Conservation (phyloP, 2,329 filamentous ascomycete genomes). For the Emmonsiellopsis sp. region DNA sequence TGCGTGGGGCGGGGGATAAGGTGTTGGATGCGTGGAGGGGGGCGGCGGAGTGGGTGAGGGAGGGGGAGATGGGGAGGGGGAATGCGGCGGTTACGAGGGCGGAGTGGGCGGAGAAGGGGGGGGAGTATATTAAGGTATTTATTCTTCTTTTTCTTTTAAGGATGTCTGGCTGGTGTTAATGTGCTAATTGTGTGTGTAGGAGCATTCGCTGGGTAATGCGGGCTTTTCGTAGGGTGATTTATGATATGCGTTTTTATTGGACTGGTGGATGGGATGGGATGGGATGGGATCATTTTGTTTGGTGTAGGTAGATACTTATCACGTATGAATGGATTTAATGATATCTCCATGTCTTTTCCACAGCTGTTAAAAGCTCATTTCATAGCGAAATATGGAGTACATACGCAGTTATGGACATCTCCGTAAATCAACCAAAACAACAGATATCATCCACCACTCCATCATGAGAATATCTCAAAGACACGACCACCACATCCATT, state of each 20-base stretch:
- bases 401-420: too few relatives aligned
- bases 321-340: too few relatives aligned
- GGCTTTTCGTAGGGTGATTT: background rate
- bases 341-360: too few relatives aligned
- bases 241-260: background rate
- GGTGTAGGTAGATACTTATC: background rate
- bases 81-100: constrained; percentile 57
- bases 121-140: constrained; percentile 76
- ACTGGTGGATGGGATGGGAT: background rate
- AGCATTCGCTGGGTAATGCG: constrained; percentile 6
- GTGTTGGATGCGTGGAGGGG: constrained; percentile 88
- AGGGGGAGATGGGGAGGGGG: constrained; percentile 50
- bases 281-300: background rate
- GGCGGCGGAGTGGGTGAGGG: constrained; percentile 70
- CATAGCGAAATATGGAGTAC: too few relatives aligned
- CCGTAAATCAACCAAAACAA: too few relatives aligned
- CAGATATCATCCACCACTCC: too few relatives aligned
- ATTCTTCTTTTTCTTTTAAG: background rate
- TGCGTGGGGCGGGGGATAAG: constrained; percentile 67
- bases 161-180: background rate
- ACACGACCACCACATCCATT: too few relatives aligned
- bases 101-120: constrained; percentile 86
- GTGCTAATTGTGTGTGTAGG: constrained; percentile 3
- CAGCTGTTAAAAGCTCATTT: too few relatives aligned
- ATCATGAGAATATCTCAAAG: too few relatives aligned